A percentile compares a stretch with the other conserved stretches of the same genome.
Evolutionary conservation across 352 stramenopile species (phyloP).

Genomic region (Ochromonadaceae sp.): DNA sequence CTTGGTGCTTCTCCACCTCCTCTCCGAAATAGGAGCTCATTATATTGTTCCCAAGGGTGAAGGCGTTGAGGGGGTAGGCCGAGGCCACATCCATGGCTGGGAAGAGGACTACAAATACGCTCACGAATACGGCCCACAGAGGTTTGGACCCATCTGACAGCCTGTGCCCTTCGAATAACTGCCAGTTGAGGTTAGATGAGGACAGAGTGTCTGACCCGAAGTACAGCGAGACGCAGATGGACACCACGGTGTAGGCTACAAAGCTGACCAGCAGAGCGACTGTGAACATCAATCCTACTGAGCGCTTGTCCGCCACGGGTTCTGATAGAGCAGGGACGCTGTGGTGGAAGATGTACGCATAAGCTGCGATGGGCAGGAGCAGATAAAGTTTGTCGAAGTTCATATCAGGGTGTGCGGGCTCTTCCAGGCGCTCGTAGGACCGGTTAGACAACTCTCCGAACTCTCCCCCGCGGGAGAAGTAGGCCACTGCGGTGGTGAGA

Average conservation of each 20-base stretch:
- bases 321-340: slow-evolving; percentile 21
- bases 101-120: slow-evolving; percentile 27
- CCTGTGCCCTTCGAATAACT: slow-evolving; percentile 4
- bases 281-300: slow-evolving; percentile 21
- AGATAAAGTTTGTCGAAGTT: slow-evolving; percentile 16
- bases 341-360: slow-evolving; percentile 31
- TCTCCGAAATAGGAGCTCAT: slow-evolving; percentile 19
- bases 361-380: slow-evolving; percentile 26
- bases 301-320: slow-evolving; percentile 24
- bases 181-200: slow-evolving; percentile 28
- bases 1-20: slow-evolving; percentile 15
- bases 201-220: slow-evolving; percentile 22
- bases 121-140: not conserved
- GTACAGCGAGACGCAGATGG: slow-evolving; percentile 19
- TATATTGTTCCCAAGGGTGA: slow-evolving; percentile 30
- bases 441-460: slow-evolving; percentile 12
- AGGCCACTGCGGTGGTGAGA: slow-evolving; percentile 15
- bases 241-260: slow-evolving; percentile 24
- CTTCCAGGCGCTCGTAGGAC: not conserved
- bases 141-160: not conserved
- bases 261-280: slow-evolving; percentile 21
- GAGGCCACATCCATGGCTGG: slow-evolving; percentile 28
- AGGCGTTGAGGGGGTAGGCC: slow-evolving; percentile 29
- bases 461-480: not conserved
- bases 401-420: not conserved